phyloP scores from a whole-genome alignment of 257 asterid genomes.

The Capsicum baccatum region DNA sequence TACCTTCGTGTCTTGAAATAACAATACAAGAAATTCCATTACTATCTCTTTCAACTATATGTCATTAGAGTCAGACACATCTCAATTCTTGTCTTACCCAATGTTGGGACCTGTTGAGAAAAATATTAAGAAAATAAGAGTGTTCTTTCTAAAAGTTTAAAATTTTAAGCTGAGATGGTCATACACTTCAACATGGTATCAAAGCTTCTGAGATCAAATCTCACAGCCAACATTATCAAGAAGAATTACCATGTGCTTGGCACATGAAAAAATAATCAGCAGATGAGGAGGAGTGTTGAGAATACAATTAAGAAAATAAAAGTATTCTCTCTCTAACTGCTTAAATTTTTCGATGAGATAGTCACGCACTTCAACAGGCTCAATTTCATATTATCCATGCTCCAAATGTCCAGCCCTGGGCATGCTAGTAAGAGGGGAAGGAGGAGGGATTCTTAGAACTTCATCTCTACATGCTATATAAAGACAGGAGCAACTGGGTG shows the following conservation, averaged over 20 bases:
- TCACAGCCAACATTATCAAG: too few species aligned
- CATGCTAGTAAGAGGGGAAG: not conserved
- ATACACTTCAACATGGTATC: too few species aligned
- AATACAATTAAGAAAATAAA: not conserved
- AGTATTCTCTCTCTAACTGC: not conserved
- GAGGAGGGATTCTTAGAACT: not conserved
- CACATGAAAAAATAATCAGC: too few species aligned
- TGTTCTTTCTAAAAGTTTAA: too few species aligned
- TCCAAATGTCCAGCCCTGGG: not conserved
- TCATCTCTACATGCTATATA: not conserved
- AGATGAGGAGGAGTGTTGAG: not conserved
- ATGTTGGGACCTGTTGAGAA: too few species aligned
- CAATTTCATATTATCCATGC: slow-evolving; percentile 1
- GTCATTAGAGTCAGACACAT: not conserved
- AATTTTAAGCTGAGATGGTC: too few species aligned
- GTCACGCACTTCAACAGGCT: not conserved
- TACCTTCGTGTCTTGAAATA: not conserved
- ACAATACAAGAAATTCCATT: not conserved
- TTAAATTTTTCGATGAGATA: not conserved
- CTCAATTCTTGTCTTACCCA: not conserved
- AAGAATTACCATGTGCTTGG: too few species aligned
- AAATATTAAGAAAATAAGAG: too few species aligned
- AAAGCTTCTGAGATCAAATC: too few species aligned
- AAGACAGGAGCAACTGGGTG: not conserved
- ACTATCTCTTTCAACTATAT: not conserved